phyloP scores from a whole-genome alignment of 495 filamentous ascomycete genomes.

The Patellaria atrata region DNA sequence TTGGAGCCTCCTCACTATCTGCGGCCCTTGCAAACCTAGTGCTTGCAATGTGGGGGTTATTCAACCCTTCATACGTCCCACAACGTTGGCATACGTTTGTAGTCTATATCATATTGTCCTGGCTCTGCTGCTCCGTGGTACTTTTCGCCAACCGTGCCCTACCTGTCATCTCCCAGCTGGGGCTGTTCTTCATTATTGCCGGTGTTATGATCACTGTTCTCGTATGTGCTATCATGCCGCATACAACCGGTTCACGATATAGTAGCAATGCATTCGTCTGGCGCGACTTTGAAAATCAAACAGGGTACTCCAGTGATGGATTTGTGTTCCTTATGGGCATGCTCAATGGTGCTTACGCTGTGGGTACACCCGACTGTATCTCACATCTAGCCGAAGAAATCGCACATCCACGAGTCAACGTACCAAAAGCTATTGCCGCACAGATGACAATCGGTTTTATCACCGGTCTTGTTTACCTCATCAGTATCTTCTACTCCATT shows the following conservation, averaged over 20 bases:
- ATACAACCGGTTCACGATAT: conserved; percentile 20
- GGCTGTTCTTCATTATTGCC: conserved; percentile 52
- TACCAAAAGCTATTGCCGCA: conserved; percentile 40
- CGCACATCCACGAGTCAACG: conserved; percentile 45
- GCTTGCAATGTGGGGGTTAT: conserved; percentile 56
- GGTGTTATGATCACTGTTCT: conserved; percentile 60
- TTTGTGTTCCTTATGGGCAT: conserved; percentile 71
- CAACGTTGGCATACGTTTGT: conserved; percentile 67
- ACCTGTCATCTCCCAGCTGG: conserved; percentile 50
- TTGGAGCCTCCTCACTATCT: conserved; percentile 49
- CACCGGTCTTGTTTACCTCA: conserved; percentile 59
- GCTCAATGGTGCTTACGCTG: conserved; percentile 72
- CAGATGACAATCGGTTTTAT: conserved; percentile 40
- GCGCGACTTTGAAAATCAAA: conserved; percentile 38
- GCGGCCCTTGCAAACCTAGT: conserved; percentile 54
- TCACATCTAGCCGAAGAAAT: conserved; percentile 77
- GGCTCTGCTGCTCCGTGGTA: conserved; percentile 48
- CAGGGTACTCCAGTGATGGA: conserved; percentile 51
- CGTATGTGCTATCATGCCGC: conserved; percentile 63
- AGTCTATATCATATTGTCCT: conserved; percentile 49
- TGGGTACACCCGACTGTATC: conserved; percentile 57
- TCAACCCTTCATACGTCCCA: conserved; percentile 47
- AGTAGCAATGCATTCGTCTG: conserved; percentile 24
- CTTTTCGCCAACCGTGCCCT: conserved; percentile 56
- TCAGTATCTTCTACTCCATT: conserved; percentile 60